Conservation (phyloP, 106 monocot genomes). For the Allium cepa region DNA sequence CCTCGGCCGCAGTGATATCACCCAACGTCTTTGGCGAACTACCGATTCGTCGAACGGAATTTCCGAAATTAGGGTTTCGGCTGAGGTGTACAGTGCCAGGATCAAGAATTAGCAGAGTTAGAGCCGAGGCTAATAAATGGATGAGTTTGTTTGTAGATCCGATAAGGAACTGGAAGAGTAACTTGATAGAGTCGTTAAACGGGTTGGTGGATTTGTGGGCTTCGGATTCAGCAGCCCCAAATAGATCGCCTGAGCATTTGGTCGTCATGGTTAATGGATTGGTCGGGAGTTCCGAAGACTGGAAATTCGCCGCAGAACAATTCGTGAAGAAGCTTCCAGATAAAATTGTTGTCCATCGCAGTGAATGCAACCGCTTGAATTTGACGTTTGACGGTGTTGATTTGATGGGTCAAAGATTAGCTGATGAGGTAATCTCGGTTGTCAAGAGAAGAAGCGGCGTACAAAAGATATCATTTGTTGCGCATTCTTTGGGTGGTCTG, state of each 20-base stretch:
- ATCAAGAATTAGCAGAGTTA: not conserved
- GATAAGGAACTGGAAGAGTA: constrained; percentile 6
- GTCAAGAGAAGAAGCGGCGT: constrained; percentile 37
- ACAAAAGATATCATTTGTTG: constrained; percentile 79
- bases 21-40: not conserved
- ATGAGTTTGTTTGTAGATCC: constrained; percentile 11
- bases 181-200: constrained; percentile 21
- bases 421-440: constrained; percentile 83
- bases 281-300: constrained; percentile 63
- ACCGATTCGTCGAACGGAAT: not conserved
- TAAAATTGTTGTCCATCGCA: constrained; percentile 76
- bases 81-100: constrained; percentile 2
- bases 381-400: constrained; percentile 94
- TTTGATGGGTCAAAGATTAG: constrained; percentile 85
- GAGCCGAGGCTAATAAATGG: constrained; percentile 4
- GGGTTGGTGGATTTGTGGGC: constrained; percentile 55
- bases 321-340: constrained; percentile 52
- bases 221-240: constrained; percentile 6
- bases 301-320: constrained; percentile 78
- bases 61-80: constrained; percentile 21
- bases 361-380: constrained; percentile 64
- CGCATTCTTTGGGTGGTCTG: constrained; percentile 90
- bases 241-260: constrained; percentile 52
- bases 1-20: too few species aligned
- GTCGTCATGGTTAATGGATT: constrained; percentile 72